phyloP scores from a whole-genome alignment of 768 basidiomycete genomes.

The Mycena pura region DNA sequence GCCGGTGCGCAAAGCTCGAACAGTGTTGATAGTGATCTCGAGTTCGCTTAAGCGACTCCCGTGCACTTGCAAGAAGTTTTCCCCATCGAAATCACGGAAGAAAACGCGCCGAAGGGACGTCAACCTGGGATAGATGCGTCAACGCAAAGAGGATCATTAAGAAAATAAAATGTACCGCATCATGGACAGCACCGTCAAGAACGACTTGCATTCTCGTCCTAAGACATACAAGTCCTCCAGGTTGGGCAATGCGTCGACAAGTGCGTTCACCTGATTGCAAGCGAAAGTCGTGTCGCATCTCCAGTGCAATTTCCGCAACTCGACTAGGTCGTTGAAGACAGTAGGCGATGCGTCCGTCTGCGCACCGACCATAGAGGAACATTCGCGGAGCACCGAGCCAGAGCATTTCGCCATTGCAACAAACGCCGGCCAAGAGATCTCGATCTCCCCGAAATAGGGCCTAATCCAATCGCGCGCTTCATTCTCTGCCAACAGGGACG shows the following conservation, averaged over 20 bases:
- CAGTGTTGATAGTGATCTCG: background rate
- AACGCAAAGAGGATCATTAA: background rate
- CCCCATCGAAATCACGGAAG: background rate
- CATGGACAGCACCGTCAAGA: background rate
- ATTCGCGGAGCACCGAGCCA: background rate
- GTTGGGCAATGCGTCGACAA: background rate
- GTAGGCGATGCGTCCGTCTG: background rate
- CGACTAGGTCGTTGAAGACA: background rate
- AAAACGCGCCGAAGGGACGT: background rate
- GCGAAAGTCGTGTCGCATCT: background rate
- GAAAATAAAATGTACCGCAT: background rate
- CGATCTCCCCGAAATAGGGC: background rate
- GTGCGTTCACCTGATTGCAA: background rate
- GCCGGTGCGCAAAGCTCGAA: background rate
- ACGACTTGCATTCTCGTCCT: background rate
- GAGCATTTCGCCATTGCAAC: background rate
- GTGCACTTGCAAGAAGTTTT: background rate
- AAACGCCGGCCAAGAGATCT: conserved; percentile 7
- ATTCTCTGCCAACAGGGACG: background rate
- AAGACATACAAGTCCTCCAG: background rate
- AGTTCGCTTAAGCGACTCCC: background rate
- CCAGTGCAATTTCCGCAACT: background rate
- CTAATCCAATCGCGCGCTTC: background rate
- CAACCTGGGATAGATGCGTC: background rate
- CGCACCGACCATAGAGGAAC: background rate